These are phyloP conservation scores for Metarhizium guizhouense DNA, from an alignment of 2,329 filamentous ascomycete species.

Conservation along the genomic window DNA sequence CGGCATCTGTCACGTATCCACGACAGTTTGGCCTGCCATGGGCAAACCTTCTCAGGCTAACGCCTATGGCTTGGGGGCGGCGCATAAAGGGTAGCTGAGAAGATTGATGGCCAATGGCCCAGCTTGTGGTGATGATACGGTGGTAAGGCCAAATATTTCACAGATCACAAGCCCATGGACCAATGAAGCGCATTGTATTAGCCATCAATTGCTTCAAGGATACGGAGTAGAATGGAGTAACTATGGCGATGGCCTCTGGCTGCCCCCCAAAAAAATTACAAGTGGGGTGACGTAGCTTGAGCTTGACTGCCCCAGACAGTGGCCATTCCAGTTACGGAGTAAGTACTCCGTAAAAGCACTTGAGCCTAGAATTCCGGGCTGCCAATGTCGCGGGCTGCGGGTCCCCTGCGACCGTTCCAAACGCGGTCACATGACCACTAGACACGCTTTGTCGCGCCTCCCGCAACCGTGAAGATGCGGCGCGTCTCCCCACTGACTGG, in stretches of 20 bases:
- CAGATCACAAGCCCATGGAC: not conserved
- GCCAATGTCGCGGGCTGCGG: too few species aligned
- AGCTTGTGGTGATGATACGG: not conserved
- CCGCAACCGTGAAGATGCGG: conserved; percentile 7
- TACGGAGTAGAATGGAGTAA: not conserved
- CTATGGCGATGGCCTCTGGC: not conserved
- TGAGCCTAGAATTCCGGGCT: too few species aligned
- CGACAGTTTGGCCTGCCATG: conserved; percentile 21
- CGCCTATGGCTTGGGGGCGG: conserved; percentile 24
- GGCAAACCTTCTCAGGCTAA: conserved; percentile 29
- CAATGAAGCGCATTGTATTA: conserved; percentile 11
- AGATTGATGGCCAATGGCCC: not conserved
- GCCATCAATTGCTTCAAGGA: not conserved
- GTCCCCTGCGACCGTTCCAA: not conserved
- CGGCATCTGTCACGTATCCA: conserved; percentile 39
- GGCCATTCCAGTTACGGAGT: too few species aligned
- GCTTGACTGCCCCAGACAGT: too few species aligned
- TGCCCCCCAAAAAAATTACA: not conserved
- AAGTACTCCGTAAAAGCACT: too few species aligned
- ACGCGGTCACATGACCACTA: conserved; percentile 32
- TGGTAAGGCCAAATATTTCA: not conserved
- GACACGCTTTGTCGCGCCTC: conserved; percentile 25
- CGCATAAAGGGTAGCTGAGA: conserved; percentile 22
- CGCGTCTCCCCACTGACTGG: conserved; percentile 28
- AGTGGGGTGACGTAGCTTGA: too few species aligned